Conservation (phyloP, 2,329 filamentous ascomycete species). For the Dothistroma septosporum region DNA sequence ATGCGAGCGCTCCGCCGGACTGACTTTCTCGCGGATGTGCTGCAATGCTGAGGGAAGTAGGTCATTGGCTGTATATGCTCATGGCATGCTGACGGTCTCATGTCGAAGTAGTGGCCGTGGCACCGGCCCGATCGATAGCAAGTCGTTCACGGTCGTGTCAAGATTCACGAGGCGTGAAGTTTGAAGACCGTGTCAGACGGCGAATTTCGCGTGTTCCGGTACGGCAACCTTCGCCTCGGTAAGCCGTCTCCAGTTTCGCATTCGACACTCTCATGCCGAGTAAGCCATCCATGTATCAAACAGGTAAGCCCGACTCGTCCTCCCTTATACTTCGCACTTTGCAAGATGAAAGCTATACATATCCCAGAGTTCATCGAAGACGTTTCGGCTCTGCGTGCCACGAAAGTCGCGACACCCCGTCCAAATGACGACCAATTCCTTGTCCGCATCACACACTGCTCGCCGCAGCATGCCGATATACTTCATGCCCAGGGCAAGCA, state of each 20-base stretch:
- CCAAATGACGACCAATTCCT: slow-evolving; percentile 39
- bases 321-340: not conserved
- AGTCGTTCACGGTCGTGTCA: not conserved
- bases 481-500: slow-evolving; percentile 57
- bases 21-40: not conserved
- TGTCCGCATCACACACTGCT: slow-evolving; percentile 52
- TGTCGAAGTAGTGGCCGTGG: not conserved
- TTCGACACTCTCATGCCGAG: not conserved
- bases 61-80: not conserved
- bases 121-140: not conserved
- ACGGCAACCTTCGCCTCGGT: not conserved
- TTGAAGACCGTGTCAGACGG: not conserved
- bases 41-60: not conserved
- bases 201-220: not conserved
- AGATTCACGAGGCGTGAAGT: not conserved
- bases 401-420: slow-evolving; percentile 33
- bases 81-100: not conserved
- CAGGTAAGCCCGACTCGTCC: not conserved
- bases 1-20: not conserved
- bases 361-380: slow-evolving; percentile 37
- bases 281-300: not conserved
- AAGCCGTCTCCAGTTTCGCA: not conserved
- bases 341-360: slow-evolving; percentile 42
- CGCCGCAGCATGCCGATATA: slow-evolving; percentile 58
- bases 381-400: slow-evolving; percentile 28